Evolutionary conservation across 2,329 filamentous ascomycete species (phyloP), one percentile per base, ranked within the genome.

Genomic region (Fusarium pseudograminearum): DNA sequence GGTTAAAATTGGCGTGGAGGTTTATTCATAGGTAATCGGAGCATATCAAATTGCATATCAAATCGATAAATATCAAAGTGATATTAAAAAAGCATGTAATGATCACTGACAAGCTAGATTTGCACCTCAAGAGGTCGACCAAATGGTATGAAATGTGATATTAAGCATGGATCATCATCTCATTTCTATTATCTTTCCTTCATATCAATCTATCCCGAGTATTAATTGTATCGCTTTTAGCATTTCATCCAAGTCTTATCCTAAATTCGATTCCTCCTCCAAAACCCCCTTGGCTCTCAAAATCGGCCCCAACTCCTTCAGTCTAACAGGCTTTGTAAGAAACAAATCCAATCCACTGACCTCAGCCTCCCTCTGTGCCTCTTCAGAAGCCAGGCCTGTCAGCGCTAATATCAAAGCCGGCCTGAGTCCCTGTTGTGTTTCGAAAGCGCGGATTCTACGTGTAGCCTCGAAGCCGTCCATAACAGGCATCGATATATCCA

Each of bases 401-500:
- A 89, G 75, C 0, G 85, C 86, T 30, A 88, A 83, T 24, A 89
- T 82, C 4, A 80, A 77, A 3, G 81, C 80, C 1, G 82, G 82
- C 1, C 76, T 64, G 0, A 85, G 71, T 0, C 79, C 76, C 8
- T 79, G 73, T 1, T 83, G 78, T 5, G 78, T 76, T 70, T 89
- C 87, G 34, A 84, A 79, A 2, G 80, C 78, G 2, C 86, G 80
- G 16, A 88, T 87, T n/a, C 79, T 77, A 2, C 82, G 76, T 2
- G 85, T 86, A 0, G 83, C 82, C 18, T 83, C 83, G 4, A 86
- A 80, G 0, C 85, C 85, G 63, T 89, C 83, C 72, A 89, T 84
- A 4, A 87, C 76, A 0, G 87, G 87, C 87, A 89, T 89, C 56
- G 82, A 86, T 3, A 88, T 83, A 66, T 89, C 86, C 72, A 81